Percentiles rank a stretch among this genome's conserved stretches.
Conservation (phyloP, 2,329 filamentous ascomycete genomes). For the Beauveria pseudobassiana region DNA sequence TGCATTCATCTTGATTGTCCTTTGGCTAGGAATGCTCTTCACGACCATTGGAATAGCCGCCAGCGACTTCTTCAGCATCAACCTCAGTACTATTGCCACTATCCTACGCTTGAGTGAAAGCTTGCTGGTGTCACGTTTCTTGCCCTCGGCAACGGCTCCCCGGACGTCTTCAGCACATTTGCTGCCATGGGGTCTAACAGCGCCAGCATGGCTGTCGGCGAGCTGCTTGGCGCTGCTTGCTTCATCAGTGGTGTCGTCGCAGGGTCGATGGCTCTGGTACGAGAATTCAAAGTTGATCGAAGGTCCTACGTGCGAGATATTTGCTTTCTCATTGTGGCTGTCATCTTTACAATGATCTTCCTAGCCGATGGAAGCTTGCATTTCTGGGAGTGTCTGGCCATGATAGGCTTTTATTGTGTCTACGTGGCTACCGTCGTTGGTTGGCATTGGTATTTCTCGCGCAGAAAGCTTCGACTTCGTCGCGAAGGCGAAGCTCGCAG, state of each 20-base stretch:
- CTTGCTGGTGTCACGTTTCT: constrained; percentile 88
- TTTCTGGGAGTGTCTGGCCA: constrained; percentile 80
- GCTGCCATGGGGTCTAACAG: constrained; percentile 96
- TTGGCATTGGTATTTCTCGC: constrained; percentile 82
- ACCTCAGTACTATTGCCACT: constrained; percentile 84
- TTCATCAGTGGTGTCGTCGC: constrained; percentile 97
- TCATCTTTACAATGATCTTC: constrained; percentile 80
- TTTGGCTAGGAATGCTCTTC: constrained; percentile 86
- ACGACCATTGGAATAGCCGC: constrained; percentile 96
- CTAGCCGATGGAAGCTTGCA: constrained; percentile 76
- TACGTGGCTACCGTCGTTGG: constrained; percentile 83
- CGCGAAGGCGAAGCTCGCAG: constrained; percentile 66
- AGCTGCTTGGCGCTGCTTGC: constrained; percentile 86
- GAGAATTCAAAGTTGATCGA: constrained; percentile 84
- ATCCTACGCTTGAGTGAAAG: constrained; percentile 92
- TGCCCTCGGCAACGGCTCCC: constrained; percentile 94
- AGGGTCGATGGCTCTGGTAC: constrained; percentile 93
- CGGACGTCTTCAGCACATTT: constrained; percentile 97
- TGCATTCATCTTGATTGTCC: constrained; percentile 68
- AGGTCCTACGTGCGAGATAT: constrained; percentile 90
- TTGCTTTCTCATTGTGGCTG: constrained; percentile 81
- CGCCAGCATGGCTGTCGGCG: constrained; percentile 91
- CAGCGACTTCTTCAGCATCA: constrained; percentile 97
- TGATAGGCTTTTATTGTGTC: constrained; percentile 86
- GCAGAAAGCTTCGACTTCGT: constrained; percentile 51